phyloP scores from a whole-genome alignment of 352 stramenopile species.

The Pythium brassicae region DNA sequence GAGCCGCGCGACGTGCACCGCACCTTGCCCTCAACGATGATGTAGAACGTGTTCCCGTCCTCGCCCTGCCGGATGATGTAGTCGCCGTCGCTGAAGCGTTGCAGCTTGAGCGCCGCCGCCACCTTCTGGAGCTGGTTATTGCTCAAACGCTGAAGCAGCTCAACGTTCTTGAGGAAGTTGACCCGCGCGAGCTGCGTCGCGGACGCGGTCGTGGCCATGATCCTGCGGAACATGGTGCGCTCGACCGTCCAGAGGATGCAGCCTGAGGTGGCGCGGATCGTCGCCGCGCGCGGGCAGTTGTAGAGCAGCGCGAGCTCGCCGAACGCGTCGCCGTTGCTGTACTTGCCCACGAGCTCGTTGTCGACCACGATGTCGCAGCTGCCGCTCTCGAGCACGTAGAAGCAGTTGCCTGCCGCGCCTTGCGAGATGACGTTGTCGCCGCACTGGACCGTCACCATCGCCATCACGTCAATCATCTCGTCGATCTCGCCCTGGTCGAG shows the following conservation, averaged over 20 bases:
- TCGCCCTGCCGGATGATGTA: conserved; percentile 94
- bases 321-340: conserved; percentile 87
- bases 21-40: conserved; percentile 93
- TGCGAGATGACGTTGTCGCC: conserved; percentile 75
- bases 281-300: conserved; percentile 93
- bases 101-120: conserved; percentile 74
- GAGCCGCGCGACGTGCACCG: conserved; percentile 55
- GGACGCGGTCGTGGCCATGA: conserved; percentile 77
- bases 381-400: conserved; percentile 93
- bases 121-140: conserved; percentile 83
- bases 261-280: conserved; percentile 84
- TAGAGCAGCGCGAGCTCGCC: conserved; percentile 97
- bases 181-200: conserved; percentile 72
- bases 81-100: conserved; percentile 86
- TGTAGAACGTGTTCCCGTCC: conserved; percentile 96
- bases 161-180: conserved; percentile 93
- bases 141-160: conserved; percentile 88
- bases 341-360: conserved; percentile 66
- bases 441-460: conserved; percentile 59
- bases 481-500: conserved; percentile 70
- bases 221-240: conserved; percentile 77
- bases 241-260: conserved; percentile 93
- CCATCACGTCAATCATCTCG: conserved; percentile 85
- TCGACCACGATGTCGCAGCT: conserved; percentile 84
- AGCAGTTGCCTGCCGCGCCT: conserved; percentile 86